Evolutionary conservation across 495 filamentous ascomycete genomes (phyloP), one percentile per base, ranked within the genome.

Genomic region (Daldinia decipiens): DNA sequence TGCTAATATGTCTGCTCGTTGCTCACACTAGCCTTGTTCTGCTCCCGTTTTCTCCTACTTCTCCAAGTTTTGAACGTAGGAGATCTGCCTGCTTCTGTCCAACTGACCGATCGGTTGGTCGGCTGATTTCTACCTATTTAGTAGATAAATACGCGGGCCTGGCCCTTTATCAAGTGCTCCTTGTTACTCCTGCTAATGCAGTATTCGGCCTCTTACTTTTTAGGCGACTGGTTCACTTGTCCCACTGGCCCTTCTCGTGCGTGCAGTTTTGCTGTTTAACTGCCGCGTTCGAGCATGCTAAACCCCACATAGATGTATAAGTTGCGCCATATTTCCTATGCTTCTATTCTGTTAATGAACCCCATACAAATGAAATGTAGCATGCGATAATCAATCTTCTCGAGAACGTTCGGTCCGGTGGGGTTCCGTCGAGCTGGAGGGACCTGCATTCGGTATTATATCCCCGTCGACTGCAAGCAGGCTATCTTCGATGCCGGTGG

Each of bases 391-490:
- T 77, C 39, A 75, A 52, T 74, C 65, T 60, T 76, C 71, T 32
- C 65, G 70, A 32, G 68, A 68, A 27, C 68, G 68, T 34, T 77
- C 73, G 27, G 71, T 77, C 68, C 75, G 68, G 29, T 52, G 66
- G 29, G 71, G 68, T 26, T 74, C 71, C 12, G 58, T 70, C 5
- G 70, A 63, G 45, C 57, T 77, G 3, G 75, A 69, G 4, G 72
- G 65, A n/a, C 60, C 56, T 4, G 76, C 71, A 50, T 55, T 73
- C 0, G 78, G 74, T 38, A 79, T 69, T 31, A 77, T 38, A 68
- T 82, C 78, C 2, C 75, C 75, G 27, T 79, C 76, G 24, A 59
- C 53, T 3, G 78, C 76, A 21, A 80, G 63, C 17, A 77, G 70
- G 26, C 69, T 77, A 11, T 70, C 71, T 15, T 77, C 79, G 1